Conservation (phyloP, 352 stramenopile species). For the Chrysophaeum taylorii region DNA sequence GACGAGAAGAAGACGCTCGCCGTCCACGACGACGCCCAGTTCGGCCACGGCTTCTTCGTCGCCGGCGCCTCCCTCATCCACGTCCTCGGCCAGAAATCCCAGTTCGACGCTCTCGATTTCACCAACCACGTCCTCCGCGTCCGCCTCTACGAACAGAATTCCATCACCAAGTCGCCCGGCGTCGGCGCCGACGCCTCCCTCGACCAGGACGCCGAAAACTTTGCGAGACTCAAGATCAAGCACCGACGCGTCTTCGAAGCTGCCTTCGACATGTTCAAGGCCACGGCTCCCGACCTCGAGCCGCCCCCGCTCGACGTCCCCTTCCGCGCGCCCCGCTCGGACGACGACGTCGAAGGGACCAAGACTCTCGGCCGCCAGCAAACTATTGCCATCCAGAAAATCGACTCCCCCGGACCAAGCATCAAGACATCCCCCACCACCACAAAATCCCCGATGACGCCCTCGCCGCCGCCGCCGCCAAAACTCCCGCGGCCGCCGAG, state of each 20-base stretch:
- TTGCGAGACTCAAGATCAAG: neutral
- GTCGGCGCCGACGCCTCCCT: neutral
- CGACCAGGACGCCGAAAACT: neutral
- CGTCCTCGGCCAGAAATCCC: conserved; percentile 27
- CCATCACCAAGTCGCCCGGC: neutral
- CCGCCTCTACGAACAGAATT: conserved; percentile 8
- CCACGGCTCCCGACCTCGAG: too few relatives aligned
- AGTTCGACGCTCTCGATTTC: conserved; percentile 37
- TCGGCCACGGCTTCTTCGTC: conserved; percentile 38
- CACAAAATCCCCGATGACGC: too few relatives aligned
- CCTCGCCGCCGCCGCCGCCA: too few relatives aligned
- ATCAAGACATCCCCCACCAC: too few relatives aligned
- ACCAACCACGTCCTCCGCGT: conserved; percentile 32
- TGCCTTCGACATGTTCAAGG: neutral
- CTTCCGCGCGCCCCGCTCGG: too few relatives aligned
- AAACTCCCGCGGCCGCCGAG: too few relatives aligned
- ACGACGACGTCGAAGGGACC: too few relatives aligned
- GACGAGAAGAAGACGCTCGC: conserved; percentile 5
- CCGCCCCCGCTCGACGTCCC: too few relatives aligned
- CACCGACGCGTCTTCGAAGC: neutral
- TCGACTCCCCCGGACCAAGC: too few relatives aligned
- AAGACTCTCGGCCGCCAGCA: too few relatives aligned
- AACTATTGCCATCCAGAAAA: too few relatives aligned
- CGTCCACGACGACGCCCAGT: conserved; percentile 23
- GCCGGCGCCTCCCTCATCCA: conserved; percentile 33